phyloP scores from a whole-genome alignment of 257 asterid genomes.

The Solanum ahanhuiri region DNA sequence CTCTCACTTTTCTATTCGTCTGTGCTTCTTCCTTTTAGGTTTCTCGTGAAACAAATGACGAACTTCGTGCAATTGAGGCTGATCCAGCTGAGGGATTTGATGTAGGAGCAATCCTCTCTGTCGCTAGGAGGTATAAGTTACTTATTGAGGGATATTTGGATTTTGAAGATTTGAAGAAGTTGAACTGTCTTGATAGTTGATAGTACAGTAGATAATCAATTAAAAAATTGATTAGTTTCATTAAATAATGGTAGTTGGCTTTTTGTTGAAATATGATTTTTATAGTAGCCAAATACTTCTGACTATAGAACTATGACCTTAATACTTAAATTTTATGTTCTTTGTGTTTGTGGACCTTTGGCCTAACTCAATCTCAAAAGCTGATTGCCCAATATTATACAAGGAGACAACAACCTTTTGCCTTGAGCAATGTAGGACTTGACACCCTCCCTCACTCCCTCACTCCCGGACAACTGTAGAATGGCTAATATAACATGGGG shows the following conservation, averaged over 20 bases:
- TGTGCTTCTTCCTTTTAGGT: conserved; percentile 34
- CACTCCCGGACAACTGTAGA: not conserved
- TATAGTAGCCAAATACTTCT: not conserved
- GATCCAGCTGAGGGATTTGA: conserved; percentile 81
- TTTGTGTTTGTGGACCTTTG: not conserved
- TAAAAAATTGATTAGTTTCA: not conserved
- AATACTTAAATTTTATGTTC: not conserved
- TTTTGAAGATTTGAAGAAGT: not conserved
- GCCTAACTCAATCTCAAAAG: not conserved
- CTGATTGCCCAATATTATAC: not conserved
- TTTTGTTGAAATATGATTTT: not conserved
- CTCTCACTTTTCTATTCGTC: not conserved
- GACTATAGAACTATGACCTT: not conserved
- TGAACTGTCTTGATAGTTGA: not conserved
- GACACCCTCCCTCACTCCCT: not conserved
- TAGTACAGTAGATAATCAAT: not conserved
- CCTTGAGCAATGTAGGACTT: not conserved
- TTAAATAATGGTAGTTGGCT: not conserved
- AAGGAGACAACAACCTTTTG: not conserved
- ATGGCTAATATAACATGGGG: not conserved
- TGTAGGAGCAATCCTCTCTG: conserved; percentile 80
- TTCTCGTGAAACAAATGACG: conserved; percentile 97
- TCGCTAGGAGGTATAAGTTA: conserved; percentile 65
- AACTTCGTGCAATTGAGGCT: conserved; percentile 80
- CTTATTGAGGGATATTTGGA: not conserved